Evolutionary conservation across 1,284 basidiomycete genomes (phyloP).

Genomic region (Xerocomus amazonicus): DNA sequence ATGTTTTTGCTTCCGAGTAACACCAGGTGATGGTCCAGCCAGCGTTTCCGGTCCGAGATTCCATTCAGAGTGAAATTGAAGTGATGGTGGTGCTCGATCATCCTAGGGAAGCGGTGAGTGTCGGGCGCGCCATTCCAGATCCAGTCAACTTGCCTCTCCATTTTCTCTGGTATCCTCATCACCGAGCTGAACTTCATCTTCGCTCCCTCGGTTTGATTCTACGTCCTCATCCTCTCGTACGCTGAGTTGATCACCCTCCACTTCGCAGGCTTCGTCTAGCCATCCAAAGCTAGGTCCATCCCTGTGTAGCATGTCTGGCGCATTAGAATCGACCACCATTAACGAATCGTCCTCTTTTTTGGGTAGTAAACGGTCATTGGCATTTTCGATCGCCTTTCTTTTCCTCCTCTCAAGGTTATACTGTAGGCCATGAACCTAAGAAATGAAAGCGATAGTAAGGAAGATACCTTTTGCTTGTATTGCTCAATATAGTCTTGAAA

Average conservation of each 20-base stretch:
- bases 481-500: conserved; percentile 20
- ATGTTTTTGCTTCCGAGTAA: conserved; percentile 11
- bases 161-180: conserved; percentile 2
- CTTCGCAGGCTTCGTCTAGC: conserved; percentile 30
- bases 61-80: conserved; percentile 26
- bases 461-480: conserved; percentile 19
- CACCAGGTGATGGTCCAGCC: conserved; percentile 8
- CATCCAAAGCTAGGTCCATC: conserved; percentile 20
- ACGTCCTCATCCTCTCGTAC: conserved; percentile 16
- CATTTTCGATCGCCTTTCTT: conserved; percentile 23
- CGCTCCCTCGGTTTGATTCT: conserved; percentile 17
- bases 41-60: conserved; percentile 15
- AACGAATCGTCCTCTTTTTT: conserved; percentile 29
- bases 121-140: neutral
- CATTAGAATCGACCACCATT: conserved; percentile 29
- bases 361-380: conserved; percentile 3
- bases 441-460: neutral
- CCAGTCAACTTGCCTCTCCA: conserved; percentile 5
- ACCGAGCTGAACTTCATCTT: conserved; percentile 13
- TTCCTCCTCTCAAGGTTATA: conserved; percentile 28
- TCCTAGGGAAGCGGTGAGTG: conserved; percentile 10
- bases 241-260: conserved; percentile 26
- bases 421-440: conserved; percentile 12
- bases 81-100: neutral
- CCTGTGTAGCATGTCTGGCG: conserved; percentile 20